Evolutionary conservation across 2,329 filamentous ascomycete genomes (phyloP), one percentile per base, ranked within the genome.

Genomic region (Diaporthe velutina): DNA sequence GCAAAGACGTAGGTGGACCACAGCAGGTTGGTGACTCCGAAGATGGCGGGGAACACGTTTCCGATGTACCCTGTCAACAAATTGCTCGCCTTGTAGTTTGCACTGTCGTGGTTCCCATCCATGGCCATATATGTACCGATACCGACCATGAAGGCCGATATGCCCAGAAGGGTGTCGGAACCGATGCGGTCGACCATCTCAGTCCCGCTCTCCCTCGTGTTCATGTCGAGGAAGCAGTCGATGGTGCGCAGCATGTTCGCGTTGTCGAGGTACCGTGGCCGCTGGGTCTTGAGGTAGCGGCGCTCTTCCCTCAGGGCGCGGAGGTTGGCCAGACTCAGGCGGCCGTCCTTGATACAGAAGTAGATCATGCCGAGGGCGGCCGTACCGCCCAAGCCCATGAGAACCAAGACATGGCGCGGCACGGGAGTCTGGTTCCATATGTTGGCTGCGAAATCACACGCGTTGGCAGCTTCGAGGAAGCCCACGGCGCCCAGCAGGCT

Each of bases 381-480:
- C 0, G 84, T 84, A 0, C 86, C 89, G 1, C 89, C 89, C 4
- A 90, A 80, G 0, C 82, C 88, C 89, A 91, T 90, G 6, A 90
- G 80, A 0, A 86, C 84, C 0, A 85, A 80, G 12, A 87, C 89
- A 67, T 86, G 86, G 1, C 79, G 76, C 0, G 89, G 89, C 0
- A 89, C 84, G 0, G 88, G 89, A 0, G 85, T 81, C 1, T 85
- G 76, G 76, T 91, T 90, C 87, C 88, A 91, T 1, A 90, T 85
- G 72, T 91, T 90, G 73, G 89, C 89, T 0, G 89, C 88, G 72
- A 90, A 90, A 77, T 91, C 89, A 2, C 85, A 85, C 0, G 88
- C 88, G 77, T 91, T 91, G 71, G 87, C 87, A 2, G 90, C 82
- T 75, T 91, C 89, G 25, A 91, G 85, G 64, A 87, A 87, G 0